Evolutionary conservation across 345 rosid genomes (phyloP).

Genomic region (Fremontodendron californicum): DNA sequence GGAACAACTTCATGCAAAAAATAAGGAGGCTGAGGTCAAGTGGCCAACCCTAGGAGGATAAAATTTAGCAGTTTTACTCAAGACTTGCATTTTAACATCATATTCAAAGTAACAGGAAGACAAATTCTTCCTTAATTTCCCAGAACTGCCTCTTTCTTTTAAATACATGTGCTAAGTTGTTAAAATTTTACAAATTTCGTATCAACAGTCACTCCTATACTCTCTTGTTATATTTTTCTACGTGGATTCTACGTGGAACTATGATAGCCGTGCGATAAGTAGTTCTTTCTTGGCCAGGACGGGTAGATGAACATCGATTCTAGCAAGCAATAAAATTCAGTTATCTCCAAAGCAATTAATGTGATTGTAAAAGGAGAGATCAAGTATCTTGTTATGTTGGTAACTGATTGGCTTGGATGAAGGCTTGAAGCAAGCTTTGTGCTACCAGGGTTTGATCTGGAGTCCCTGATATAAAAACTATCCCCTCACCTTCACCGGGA

Average conservation of each 20-base stretch:
- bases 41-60: background rate
- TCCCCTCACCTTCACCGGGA: constrained; percentile 38
- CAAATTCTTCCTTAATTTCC: background rate
- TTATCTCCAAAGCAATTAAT: background rate
- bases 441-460: constrained; percentile 54
- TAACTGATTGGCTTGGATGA: constrained; percentile 19
- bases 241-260: background rate
- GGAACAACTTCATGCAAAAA: too few relatives aligned
- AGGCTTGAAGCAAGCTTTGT: constrained; percentile 52
- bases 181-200: background rate
- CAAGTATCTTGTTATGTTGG: background rate
- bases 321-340: background rate
- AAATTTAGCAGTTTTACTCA: background rate
- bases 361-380: background rate
- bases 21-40: too few relatives aligned
- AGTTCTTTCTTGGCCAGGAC: background rate
- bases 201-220: background rate
- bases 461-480: constrained; percentile 50
- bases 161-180: background rate
- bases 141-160: background rate
- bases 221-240: background rate
- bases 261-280: background rate
- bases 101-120: background rate
- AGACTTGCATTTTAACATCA: background rate
- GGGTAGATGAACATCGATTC: background rate